Evolutionary conservation across 345 rosid species (phyloP), one percentile per base, ranked within the genome.

Genomic region (Syzygium jambos): DNA sequence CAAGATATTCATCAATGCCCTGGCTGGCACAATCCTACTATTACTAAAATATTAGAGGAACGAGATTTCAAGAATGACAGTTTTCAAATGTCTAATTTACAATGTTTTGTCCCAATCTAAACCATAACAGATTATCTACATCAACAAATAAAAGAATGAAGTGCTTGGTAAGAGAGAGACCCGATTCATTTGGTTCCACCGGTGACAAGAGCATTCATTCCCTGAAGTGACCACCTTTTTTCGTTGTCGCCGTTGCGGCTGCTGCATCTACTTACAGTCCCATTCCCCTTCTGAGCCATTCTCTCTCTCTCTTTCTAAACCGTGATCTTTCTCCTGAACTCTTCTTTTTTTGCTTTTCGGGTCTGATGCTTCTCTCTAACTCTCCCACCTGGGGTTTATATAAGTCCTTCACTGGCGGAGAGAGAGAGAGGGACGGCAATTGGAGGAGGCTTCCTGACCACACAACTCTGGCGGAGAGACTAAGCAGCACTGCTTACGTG

Each of bases 171-270:
- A 29, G 41, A 63, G 38, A 84, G 29, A 19, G 46, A 92, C 93
- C 91, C 93, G 30, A 91, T 89, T 88, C 93, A 92, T 29, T 49
- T 87, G 86, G 91, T 85, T 73, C 91, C 94, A 82, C 94, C 93
- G 11, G 93, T 93, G 29, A 93, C 93, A 38, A 90, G 91, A 84
- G 93, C 92, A 7, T 91, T 90, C 91, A 87, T 93, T 11, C 92
- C 93, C 22, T 88, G 87, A 27, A 87, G 82, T 9, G 82, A 87
- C 88, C 88, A 87, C 84, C 86, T 68, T 14, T 38, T 53, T 43
- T 61, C 25, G 53, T 56, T 38, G 84, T 68, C 9, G 34, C 9
- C 2, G 5, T 15, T 3, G 16, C 16, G 10, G 29, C 41, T 29
- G 38, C 41, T 9, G 5, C 21, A 8, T 29, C 77, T 63, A 29